Base-by-base conservation (phyloP, 2,329 filamentous ascomycete genomes). In the Fusarium sp. region DNA sequence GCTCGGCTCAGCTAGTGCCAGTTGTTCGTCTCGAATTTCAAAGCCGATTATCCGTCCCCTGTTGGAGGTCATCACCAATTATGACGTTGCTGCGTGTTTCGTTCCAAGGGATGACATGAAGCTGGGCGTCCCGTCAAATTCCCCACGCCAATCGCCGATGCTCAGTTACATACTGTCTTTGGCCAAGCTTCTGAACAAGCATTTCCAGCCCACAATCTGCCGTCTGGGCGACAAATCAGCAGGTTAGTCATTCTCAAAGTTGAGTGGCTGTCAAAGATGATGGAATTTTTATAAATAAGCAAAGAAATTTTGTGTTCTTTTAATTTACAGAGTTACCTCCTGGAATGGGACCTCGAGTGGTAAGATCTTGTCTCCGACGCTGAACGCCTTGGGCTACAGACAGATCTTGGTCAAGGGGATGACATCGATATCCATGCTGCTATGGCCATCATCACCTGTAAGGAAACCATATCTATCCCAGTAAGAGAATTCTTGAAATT, bases 191-290 rank as follows among this genome's bases (percentile, higher is more conserved):
- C 40, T 27, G 12, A 52, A 64, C 38, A 74, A 74, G 72, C 72
- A 74, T 73, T 70, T 64, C n/a, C 37, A 73, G 63, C 61, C 72
- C 72, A 74, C 72, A 74, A 58, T 69, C 43, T 72, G 35, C 68
- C 68, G 65, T 35, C 68, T 74, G 38, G 35, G 64, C 68, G 56
- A 59, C 32, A 38, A 5, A 37, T 50, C 38, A 60, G 33, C 27
- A 38, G 10, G 27, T 61, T 61, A 25, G 63, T 47, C 38, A 58
- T 25, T 47, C 25, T 30, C 6, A 30, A 52, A 20, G 27, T 30
- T 12, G 25, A 33, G 17, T 43, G 32, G 22, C 7, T 17, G 45
- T 37, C 37, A 50, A 57, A 35, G 38, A 38, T 9, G 1, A 38
- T 43, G 4, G 35, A 10, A 40, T 40, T 25, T 22, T 35, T 11